Evolutionary conservation across 768 basidiomycete genomes (phyloP).

Genomic region (Trametes gibbosa): DNA sequence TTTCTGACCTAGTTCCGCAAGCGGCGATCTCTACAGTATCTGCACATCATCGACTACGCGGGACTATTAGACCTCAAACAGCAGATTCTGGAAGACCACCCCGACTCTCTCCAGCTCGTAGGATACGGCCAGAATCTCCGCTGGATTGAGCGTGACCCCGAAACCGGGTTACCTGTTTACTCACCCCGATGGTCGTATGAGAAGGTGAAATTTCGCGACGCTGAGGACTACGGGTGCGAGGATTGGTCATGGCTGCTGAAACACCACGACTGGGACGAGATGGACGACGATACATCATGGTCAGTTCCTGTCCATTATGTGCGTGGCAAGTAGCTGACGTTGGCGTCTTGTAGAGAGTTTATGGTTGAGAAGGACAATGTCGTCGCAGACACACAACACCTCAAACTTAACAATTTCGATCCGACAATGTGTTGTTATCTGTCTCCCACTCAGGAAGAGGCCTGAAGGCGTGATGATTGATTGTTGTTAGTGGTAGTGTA

Average conservation of each 20-base stretch:
- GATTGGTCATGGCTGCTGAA: slow-evolving; percentile 20
- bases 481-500: no score
- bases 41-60: slow-evolving; percentile 1
- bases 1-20: background rate
- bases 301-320: no score
- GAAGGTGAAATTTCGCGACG: slow-evolving; percentile 12
- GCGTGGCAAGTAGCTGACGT: no score
- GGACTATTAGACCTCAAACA: background rate
- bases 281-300: no score
- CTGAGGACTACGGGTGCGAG: slow-evolving; percentile 13
- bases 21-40: background rate
- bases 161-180: background rate
- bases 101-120: slow-evolving; percentile 7
- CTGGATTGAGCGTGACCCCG: slow-evolving; percentile 1
- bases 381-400: no score
- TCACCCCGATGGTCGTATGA: slow-evolving; percentile 1
- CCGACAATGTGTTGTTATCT: no score
- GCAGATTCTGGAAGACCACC: slow-evolving; percentile 11
- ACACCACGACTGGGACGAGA: background rate
- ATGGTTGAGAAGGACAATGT: no score
- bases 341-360: no score
- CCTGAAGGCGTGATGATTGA: no score
- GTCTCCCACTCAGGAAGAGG: no score
- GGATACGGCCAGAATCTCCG: slow-evolving; percentile 10
- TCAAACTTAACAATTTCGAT: no score